Percentiles rank a stretch among this genome's conserved stretches.
Conservation (phyloP, 345 rosid species). For the Psidium friedrichsthalianum region DNA sequence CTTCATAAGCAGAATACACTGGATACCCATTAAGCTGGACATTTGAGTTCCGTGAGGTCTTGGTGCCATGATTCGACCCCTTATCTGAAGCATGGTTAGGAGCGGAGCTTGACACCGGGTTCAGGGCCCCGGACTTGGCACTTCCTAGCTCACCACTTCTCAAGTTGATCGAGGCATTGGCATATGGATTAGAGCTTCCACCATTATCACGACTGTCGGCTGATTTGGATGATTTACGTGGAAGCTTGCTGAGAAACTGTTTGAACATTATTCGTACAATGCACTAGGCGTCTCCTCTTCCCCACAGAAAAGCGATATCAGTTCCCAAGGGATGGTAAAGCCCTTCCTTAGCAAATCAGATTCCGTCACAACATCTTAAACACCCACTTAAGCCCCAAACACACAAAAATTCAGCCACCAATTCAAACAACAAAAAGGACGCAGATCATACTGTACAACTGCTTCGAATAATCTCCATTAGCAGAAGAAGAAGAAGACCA, state of each 20-base stretch:
- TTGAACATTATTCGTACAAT: constrained; percentile 8
- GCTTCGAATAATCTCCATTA: background rate
- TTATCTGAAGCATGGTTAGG: background rate
- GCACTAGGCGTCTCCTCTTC: background rate
- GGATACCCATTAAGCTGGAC: constrained; percentile 1
- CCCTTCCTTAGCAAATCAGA: background rate
- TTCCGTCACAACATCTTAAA: background rate
- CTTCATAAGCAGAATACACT: constrained; percentile 9
- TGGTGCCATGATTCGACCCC: constrained; percentile 3
- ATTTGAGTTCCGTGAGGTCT: background rate
- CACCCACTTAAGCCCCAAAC: background rate
- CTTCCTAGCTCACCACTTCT: constrained; percentile 1
- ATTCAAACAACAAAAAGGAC: background rate
- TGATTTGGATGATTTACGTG: constrained; percentile 8
- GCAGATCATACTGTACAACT: background rate
- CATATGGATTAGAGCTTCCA: background rate
- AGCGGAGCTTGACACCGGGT: background rate
- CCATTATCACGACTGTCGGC: constrained; percentile 3
- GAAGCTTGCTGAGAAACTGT: constrained; percentile 10
- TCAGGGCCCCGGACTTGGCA: background rate
- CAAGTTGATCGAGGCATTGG: background rate
- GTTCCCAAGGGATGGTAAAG: background rate
- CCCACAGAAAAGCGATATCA: background rate
- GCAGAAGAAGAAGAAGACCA: background rate
- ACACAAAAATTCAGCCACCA: background rate